Evolutionary conservation across 768 basidiomycete species (phyloP).

Genomic region (Lactarius akahatsu): DNA sequence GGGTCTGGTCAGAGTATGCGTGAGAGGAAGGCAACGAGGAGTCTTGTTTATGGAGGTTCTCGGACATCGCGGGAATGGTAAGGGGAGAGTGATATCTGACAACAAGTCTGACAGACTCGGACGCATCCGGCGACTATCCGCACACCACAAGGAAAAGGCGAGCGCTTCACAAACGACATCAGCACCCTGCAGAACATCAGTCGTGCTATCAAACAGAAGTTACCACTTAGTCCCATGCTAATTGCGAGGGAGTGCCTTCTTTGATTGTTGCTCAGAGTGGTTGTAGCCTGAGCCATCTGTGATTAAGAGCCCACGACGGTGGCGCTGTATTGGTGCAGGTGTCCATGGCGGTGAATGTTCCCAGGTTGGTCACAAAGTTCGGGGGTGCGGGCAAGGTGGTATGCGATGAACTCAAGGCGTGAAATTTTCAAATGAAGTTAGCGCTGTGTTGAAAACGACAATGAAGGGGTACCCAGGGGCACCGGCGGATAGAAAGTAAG

Average conservation of each 20-base stretch:
- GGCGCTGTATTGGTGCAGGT: background rate
- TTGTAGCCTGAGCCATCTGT: background rate
- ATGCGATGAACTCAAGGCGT: background rate
- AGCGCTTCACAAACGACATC: background rate
- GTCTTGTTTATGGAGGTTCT: too few species aligned
- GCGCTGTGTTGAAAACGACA: background rate
- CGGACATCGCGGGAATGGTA: too few species aligned
- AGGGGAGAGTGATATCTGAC: background rate
- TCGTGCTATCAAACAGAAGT: background rate
- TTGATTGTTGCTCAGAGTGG: background rate
- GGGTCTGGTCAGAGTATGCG: too few species aligned
- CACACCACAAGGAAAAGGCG: background rate
- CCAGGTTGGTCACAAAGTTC: background rate
- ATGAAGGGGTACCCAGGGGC: background rate
- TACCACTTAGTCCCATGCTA: background rate
- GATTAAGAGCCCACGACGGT: background rate
- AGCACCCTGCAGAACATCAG: background rate
- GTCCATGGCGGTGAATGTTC: background rate
- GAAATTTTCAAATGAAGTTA: background rate
- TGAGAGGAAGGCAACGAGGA: too few species aligned
- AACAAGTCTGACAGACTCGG: background rate
- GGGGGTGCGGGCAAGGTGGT: background rate
- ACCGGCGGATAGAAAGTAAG: background rate
- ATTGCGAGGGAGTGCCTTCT: too few species aligned
- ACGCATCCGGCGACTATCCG: background rate